Evolutionary conservation across 2,329 filamentous ascomycete genomes (phyloP), one percentile per base, ranked within the genome.

Genomic region (Ascomycota sp.): DNA sequence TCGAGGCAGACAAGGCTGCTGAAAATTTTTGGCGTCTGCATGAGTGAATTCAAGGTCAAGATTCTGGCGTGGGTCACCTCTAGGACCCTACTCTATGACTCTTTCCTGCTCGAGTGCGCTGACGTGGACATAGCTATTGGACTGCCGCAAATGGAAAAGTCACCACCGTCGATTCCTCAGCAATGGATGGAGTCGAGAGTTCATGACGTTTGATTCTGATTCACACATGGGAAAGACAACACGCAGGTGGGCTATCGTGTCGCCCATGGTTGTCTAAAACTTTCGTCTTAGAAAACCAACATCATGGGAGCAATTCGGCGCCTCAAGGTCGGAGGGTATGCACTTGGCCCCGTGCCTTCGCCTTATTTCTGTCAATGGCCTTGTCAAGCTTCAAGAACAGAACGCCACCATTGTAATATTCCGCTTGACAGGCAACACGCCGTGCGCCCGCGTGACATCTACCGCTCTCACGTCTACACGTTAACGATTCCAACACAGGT

Each of bases 1-100:
- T 84, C 79, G 43, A 69, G 86, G 46, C 89, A 98, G 66, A 93
- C 89, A 37, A 76, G 83, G 41, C 59, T 98, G 49, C 56, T 98
- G 55, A 95, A 95, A 69, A 65, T 92, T 47, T 95, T 98, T 57
- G 77, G 82, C 35, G 71, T 93, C 37, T 81, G 79, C 40, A 71
- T 89, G 57, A 80, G 82, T 37, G 83, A 95, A 59, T 98, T 98
- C 61, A 75, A 66, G 53, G 73, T 98, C 37, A 66, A 72, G 47
- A 59, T 92, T 42, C 59, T 78, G 53, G 84, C 83, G 49, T 76
- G 66, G 54, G 66, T 62, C 31, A 40, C 13, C 13, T 12, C 9
- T 6, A 32, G n/a, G 27, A 27, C 7, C 12, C 31, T n/a, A 12
- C 8, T 24, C 1, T 8, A 8, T 24, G 10, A 7, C 10, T 11